Evolutionary conservation across 768 basidiomycete species (phyloP).

Genomic region (Phylloporus sp.): DNA sequence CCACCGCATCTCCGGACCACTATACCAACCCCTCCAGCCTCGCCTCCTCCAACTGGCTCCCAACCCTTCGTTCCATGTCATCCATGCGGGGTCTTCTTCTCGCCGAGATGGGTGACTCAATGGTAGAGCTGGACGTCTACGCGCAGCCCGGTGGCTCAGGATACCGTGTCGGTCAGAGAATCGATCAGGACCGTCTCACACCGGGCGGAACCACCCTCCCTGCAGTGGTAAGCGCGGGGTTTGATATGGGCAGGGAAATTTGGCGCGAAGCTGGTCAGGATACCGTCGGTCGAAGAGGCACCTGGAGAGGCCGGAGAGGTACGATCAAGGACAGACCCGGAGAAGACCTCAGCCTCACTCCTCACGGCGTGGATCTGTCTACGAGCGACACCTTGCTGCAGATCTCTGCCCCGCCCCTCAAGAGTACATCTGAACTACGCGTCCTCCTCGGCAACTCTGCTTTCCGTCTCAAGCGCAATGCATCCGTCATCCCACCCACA

Average conservation of each 20-base stretch:
- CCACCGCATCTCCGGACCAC: slow-evolving; percentile 11
- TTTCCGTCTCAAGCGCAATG: slow-evolving; percentile 52
- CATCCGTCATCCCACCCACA: slow-evolving; percentile 38
- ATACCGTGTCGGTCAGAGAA: slow-evolving; percentile 39
- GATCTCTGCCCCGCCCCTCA: slow-evolving; percentile 43
- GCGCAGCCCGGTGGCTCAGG: slow-evolving; percentile 33
- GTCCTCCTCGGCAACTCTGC: slow-evolving; percentile 59
- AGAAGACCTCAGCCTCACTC: slow-evolving; percentile 5
- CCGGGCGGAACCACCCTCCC: slow-evolving; percentile 28
- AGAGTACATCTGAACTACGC: slow-evolving; percentile 55
- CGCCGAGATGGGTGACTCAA: slow-evolving; percentile 46
- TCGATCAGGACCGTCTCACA: slow-evolving; percentile 31
- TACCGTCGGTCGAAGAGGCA: slow-evolving; percentile 5
- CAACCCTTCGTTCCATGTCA: slow-evolving; percentile 31
- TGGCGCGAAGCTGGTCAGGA: slow-evolving; percentile 17
- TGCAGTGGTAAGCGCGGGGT: slow-evolving; percentile 4
- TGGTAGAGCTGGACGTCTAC: slow-evolving; percentile 42
- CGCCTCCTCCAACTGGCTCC: slow-evolving; percentile 15
- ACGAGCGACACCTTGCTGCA: slow-evolving; percentile 52
- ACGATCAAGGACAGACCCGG: slow-evolving; percentile 1
- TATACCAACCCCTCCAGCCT: slow-evolving; percentile 3
- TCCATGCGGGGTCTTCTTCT: slow-evolving; percentile 46
- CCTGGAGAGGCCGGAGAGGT: slow-evolving; percentile 14
- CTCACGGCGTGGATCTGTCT: slow-evolving; percentile 32
- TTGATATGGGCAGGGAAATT: slow-evolving; percentile 18